A percentile compares a stretch with the other conserved stretches of the same genome.
phyloP scores from a whole-genome alignment of 192 early-diverging fungal species.

The Umbelopsis sp. region DNA sequence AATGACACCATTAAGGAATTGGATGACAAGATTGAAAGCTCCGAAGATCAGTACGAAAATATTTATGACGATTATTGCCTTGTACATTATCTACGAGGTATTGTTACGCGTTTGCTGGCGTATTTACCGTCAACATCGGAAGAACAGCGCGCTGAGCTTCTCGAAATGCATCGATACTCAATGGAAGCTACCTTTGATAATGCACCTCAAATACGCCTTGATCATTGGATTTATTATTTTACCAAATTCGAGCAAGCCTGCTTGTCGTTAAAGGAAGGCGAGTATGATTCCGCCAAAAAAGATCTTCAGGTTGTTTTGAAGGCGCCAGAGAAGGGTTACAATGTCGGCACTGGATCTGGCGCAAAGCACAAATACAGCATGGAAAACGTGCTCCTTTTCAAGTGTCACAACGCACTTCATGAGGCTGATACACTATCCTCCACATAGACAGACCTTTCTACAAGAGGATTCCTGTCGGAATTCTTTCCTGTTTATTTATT shows the following conservation, averaged over 20 bases:
- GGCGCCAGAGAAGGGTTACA: constrained; percentile 32
- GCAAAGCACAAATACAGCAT: constrained; percentile 70
- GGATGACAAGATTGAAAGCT: background rate
- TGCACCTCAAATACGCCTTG: constrained; percentile 59
- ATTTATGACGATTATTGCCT: constrained; percentile 84
- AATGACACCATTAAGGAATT: constrained; percentile 13
- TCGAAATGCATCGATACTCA: constrained; percentile 35
- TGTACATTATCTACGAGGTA: constrained; percentile 67
- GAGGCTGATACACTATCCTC: constrained; percentile 27
- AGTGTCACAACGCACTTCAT: constrained; percentile 55
- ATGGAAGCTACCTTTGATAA: constrained; percentile 53
- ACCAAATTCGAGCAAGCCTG: constrained; percentile 61
- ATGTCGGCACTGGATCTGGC: constrained; percentile 38
- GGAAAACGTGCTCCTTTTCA: constrained; percentile 63
- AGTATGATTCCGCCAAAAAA: constrained; percentile 44
- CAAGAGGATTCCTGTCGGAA: background rate
- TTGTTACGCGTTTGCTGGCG: constrained; percentile 66
- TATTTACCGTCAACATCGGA: constrained; percentile 28
- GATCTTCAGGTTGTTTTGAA: constrained; percentile 57
- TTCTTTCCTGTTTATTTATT: background rate
- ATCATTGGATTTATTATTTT: constrained; percentile 65
- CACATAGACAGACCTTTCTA: background rate
- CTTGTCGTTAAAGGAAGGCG: constrained; percentile 48
- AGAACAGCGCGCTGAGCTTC: background rate
- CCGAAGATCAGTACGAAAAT: constrained; percentile 26